Conservation (phyloP, 495 filamentous ascomycete genomes). For the Hypomontagnella submonticulosa region DNA sequence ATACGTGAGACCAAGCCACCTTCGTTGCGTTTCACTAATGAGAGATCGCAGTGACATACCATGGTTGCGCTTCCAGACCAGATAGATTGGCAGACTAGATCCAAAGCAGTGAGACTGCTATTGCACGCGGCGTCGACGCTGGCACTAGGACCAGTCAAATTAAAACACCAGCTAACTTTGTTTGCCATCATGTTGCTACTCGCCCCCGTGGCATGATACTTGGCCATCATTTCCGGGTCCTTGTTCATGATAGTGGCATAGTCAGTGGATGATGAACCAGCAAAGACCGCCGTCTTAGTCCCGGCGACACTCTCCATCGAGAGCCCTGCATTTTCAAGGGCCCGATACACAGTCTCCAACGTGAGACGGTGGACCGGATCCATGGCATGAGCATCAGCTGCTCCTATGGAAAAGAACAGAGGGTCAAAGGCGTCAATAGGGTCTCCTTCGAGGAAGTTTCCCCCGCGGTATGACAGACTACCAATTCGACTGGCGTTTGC, state of each 20-base stretch:
- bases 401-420: slow-evolving; percentile 61
- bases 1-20: background rate
- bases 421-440: slow-evolving; percentile 57
- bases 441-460: slow-evolving; percentile 58
- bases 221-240: slow-evolving; percentile 36
- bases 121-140: slow-evolving; percentile 69
- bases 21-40: no score
- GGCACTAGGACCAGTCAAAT: slow-evolving; percentile 54
- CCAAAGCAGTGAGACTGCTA: slow-evolving; percentile 60
- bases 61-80: slow-evolving; percentile 54
- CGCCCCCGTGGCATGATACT: slow-evolving; percentile 39
- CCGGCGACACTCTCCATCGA: slow-evolving; percentile 46
- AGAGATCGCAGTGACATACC: background rate
- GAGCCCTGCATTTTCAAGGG: slow-evolving; percentile 41
- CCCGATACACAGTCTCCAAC: slow-evolving; percentile 56
- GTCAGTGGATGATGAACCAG: slow-evolving; percentile 53
- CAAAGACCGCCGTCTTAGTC: slow-evolving; percentile 50
- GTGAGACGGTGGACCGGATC: slow-evolving; percentile 39
- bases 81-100: slow-evolving; percentile 76
- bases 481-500: no score
- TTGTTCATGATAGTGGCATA: slow-evolving; percentile 44
- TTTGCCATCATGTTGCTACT: slow-evolving; percentile 56
- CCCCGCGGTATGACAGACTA: slow-evolving; percentile 27
- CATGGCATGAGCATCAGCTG: slow-evolving; percentile 54
- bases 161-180: slow-evolving; percentile 57